Evolutionary conservation across 1,284 basidiomycete genomes (phyloP).

Genomic region (Naganishia sp.): DNA sequence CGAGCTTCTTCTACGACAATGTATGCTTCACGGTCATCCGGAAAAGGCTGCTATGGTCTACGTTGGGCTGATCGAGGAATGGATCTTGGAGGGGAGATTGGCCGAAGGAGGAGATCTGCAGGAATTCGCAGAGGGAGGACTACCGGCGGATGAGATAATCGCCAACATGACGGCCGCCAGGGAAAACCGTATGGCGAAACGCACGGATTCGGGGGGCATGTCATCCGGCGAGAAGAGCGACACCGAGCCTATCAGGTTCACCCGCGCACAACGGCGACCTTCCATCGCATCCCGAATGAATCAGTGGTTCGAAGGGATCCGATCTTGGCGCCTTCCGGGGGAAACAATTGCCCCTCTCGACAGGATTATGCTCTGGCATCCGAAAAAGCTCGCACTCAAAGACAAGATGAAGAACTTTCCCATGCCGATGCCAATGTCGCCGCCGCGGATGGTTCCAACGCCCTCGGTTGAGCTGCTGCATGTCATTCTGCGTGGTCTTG

Average conservation of each 20-base stretch:
- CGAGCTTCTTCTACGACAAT: conserved; percentile 38
- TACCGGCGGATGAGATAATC: conserved; percentile 12
- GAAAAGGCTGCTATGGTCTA: conserved; percentile 51
- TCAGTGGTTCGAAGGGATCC: conserved; percentile 50
- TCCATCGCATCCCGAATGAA: conserved; percentile 27
- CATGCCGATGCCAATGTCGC: conserved; percentile 47
- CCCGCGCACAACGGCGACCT: conserved; percentile 10
- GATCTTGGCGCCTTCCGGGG: conserved; percentile 52
- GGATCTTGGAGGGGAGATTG: conserved; percentile 52
- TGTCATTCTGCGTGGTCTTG: conserved; percentile 39
- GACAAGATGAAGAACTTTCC: conserved; percentile 51
- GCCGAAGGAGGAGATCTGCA: conserved; percentile 45
- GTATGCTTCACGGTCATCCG: conserved; percentile 38
- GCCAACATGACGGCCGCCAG: conserved; percentile 6
- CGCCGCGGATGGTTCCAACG: conserved; percentile 48
- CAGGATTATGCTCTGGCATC: conserved; percentile 53
- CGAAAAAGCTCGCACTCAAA: conserved; percentile 42
- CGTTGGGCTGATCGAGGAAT: conserved; percentile 53
- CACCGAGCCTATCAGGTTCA: background rate
- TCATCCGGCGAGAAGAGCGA: background rate
- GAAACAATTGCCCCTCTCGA: conserved; percentile 51
- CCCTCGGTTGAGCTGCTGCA: conserved; percentile 41
- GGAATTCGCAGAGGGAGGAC: conserved; percentile 42
- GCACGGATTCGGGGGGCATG: too few relatives aligned
- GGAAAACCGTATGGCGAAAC: background rate